Evolutionary conservation across 2,329 filamentous ascomycete species (phyloP).

Genomic region (Botryosphaeria dothidea): DNA sequence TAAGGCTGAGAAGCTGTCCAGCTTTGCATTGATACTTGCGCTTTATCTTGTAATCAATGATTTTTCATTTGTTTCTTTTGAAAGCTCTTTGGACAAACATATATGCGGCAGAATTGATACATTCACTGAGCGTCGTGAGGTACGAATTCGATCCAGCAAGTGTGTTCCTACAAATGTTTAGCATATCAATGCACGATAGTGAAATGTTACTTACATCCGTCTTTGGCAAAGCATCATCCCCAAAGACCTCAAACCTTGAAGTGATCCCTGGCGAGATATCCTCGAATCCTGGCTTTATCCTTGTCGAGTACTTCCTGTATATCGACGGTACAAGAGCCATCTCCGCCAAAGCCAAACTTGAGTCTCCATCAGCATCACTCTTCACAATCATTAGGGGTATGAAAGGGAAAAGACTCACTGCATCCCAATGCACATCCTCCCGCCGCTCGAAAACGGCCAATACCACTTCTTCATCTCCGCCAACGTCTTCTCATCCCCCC

Average conservation of each 20-base stretch:
- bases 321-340: constrained; percentile 51
- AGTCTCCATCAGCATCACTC: not conserved
- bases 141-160: not conserved
- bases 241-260: constrained; percentile 45
- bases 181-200: not conserved
- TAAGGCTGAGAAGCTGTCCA: no score
- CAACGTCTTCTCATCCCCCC: not conserved
- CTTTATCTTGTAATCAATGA: no score
- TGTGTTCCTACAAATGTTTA: not conserved
- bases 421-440: constrained; percentile 44
- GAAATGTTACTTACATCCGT: constrained; percentile 21
- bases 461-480: constrained; percentile 38
- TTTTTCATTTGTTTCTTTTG: no score
- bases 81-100: no score
- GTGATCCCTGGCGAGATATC: constrained; percentile 41
- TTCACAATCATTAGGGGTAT: constrained; percentile 25
- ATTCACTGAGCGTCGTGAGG: not conserved
- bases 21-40: no score
- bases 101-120: no score
- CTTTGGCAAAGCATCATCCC: constrained; percentile 33
- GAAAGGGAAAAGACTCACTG: not conserved
- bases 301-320: constrained; percentile 47
- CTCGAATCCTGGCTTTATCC: constrained; percentile 27
- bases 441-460: constrained; percentile 44
- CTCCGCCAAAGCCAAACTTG: constrained; percentile 51